phyloP scores from a whole-genome alignment of 441 rosid species.

The Geranium incanum region DNA sequence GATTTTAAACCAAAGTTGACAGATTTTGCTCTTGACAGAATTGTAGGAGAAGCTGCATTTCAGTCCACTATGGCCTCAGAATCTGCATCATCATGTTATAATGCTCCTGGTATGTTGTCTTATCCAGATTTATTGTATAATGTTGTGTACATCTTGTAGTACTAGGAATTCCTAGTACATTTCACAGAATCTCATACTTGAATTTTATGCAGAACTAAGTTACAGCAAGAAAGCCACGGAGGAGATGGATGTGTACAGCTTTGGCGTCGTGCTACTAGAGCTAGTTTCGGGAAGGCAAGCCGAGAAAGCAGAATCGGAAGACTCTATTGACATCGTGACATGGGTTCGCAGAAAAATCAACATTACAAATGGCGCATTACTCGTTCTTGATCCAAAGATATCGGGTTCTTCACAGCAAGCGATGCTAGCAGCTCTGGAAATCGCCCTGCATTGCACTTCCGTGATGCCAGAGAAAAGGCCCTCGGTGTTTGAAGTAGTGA shows the following conservation, averaged over 20 bases:
- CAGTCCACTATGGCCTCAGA: slow-evolving; percentile 51
- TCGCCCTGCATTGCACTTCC: slow-evolving; percentile 65
- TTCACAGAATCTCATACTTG: slow-evolving; percentile 2
- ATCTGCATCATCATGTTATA: slow-evolving; percentile 50
- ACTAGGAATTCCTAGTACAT: not conserved
- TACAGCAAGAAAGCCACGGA: slow-evolving; percentile 73
- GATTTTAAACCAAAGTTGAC: slow-evolving; percentile 50
- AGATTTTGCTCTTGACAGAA: slow-evolving; percentile 58
- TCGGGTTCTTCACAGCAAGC: slow-evolving; percentile 41
- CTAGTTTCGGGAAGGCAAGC: slow-evolving; percentile 72
- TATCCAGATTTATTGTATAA: not conserved
- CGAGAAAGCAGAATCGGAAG: slow-evolving; percentile 41
- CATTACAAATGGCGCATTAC: slow-evolving; percentile 53
- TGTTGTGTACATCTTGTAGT: too few relatives aligned
- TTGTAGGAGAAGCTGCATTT: slow-evolving; percentile 72
- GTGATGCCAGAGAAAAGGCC: slow-evolving; percentile 79
- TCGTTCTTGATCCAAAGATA: slow-evolving; percentile 68
- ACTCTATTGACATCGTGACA: slow-evolving; percentile 61
- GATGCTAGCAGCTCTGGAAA: slow-evolving; percentile 64
- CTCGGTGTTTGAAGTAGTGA: slow-evolving; percentile 52
- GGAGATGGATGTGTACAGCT: slow-evolving; percentile 79
- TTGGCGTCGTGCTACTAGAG: slow-evolving; percentile 74
- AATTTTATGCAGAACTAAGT: slow-evolving; percentile 48
- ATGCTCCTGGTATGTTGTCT: slow-evolving; percentile 57
- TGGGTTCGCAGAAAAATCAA: slow-evolving; percentile 87